A percentile compares a stretch with the other conserved stretches of the same genome.
Evolutionary conservation across 2,329 filamentous ascomycete species (phyloP).

Genomic region (Stenocarpella maydis): DNA sequence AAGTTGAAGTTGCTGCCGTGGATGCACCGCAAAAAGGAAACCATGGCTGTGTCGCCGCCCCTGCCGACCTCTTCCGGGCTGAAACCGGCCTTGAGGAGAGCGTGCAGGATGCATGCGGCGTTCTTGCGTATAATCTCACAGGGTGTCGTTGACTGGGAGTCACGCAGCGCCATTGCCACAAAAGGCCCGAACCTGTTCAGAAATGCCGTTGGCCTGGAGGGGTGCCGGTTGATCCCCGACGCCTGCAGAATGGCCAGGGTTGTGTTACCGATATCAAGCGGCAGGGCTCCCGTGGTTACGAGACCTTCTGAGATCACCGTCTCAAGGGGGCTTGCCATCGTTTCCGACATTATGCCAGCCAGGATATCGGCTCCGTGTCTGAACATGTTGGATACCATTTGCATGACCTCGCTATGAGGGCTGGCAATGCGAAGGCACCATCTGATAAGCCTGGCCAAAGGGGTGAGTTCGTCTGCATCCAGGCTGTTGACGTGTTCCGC

Average conservation of each 20-base stretch:
- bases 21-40: background rate
- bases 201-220: background rate
- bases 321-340: background rate
- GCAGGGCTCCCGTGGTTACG: background rate
- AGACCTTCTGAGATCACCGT: background rate
- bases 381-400: background rate
- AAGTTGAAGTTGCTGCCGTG: no score
- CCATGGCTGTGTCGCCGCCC: background rate
- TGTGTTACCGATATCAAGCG: rapidly evolving
- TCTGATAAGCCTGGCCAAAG: background rate
- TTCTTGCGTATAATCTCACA: no score
- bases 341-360: background rate
- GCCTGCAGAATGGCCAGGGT: background rate
- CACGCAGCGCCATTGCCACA: background rate
- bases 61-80: background rate
- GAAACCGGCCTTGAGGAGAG: background rate
- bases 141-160: background rate
- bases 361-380: background rate
- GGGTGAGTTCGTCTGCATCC: background rate
- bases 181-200: background rate
- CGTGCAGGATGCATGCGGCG: background rate
- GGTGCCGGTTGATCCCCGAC: background rate
- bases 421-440: background rate
- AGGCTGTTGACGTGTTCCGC: background rate
- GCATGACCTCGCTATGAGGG: background rate